Percentiles rank a stretch among this genome's conserved stretches.
Evolutionary conservation across 2,329 filamentous ascomycete genomes (phyloP).

Genomic region (Epichloe typhina): DNA sequence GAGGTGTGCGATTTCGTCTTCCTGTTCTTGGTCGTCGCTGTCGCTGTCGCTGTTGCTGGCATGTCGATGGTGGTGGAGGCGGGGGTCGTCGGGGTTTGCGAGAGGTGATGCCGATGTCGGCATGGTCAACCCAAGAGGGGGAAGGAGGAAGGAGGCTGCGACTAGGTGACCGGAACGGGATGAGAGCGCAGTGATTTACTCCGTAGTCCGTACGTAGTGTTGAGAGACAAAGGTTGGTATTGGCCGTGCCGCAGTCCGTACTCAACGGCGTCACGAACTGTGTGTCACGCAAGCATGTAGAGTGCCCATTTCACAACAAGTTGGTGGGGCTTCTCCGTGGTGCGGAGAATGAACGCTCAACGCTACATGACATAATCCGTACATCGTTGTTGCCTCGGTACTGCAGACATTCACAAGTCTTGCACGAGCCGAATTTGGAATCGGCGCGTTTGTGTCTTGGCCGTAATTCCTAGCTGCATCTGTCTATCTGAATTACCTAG

Average conservation of each 20-base stretch:
- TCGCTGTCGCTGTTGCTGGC: slow-evolving; percentile 1
- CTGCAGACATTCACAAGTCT: not conserved
- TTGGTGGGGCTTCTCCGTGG: not conserved
- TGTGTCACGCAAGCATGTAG: too few relatives aligned
- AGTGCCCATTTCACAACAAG: too few relatives aligned
- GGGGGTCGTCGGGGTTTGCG: not conserved
- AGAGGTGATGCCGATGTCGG: not conserved
- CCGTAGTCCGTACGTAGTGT: too few relatives aligned
- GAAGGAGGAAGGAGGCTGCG: not conserved
- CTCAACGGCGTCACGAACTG: too few relatives aligned
- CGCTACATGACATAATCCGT: too few relatives aligned
- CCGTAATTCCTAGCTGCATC: not conserved
- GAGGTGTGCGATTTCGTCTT: not conserved
- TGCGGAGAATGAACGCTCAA: not conserved
- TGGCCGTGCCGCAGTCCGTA: too few relatives aligned
- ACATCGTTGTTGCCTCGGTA: not conserved
- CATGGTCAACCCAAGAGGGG: not conserved
- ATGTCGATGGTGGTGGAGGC: not conserved
- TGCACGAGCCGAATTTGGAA: not conserved
- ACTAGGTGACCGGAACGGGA: not conserved
- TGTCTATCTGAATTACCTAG: not conserved
- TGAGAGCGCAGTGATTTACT: not conserved
- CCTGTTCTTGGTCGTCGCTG: not conserved
- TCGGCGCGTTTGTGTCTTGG: not conserved
- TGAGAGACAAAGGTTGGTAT: too few relatives aligned